Evolutionary conservation across 2,329 filamentous ascomycete genomes (phyloP).

Genomic region (Microascus cirrosus): DNA sequence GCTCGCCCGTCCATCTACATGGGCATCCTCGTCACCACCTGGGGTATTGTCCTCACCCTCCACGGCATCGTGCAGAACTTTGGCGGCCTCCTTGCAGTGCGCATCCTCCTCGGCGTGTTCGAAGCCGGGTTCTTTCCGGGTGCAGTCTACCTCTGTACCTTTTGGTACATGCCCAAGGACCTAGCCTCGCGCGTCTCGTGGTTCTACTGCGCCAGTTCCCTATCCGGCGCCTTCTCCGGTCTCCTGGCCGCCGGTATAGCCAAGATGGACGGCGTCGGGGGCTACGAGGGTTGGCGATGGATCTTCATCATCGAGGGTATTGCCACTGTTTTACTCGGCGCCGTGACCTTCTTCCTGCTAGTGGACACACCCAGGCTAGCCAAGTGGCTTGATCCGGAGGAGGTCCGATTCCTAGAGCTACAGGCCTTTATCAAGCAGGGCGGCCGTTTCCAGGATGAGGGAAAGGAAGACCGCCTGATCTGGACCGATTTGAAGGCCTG

Average conservation of each 20-base stretch:
- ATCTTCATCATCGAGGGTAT: conserved; percentile 35
- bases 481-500: conserved; percentile 59
- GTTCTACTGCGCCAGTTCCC: conserved; percentile 65
- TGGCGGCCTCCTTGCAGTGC: conserved; percentile 13
- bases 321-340: conserved; percentile 46
- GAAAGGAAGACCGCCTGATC: conserved; percentile 51
- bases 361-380: conserved; percentile 60
- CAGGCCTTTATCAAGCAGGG: conserved; percentile 58
- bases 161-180: conserved; percentile 19
- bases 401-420: conserved; percentile 19
- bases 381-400: conserved; percentile 48
- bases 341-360: conserved; percentile 59
- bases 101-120: conserved; percentile 20
- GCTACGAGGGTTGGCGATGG: conserved; percentile 44
- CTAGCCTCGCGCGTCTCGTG: conserved; percentile 13
- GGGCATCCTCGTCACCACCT: conserved; percentile 49
- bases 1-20: conserved; percentile 50
- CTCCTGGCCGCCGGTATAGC: conserved; percentile 58
- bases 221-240: conserved; percentile 65
- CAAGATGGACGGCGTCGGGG: conserved; percentile 50
- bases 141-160: conserved; percentile 15
- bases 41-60: conserved; percentile 16
- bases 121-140: conserved; percentile 18
- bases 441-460: conserved; percentile 31
- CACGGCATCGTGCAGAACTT: conserved; percentile 16